Evolutionary conservation across 331 rosid genomes (phyloP), one percentile per base, ranked within the genome.

Genomic region (Malus hybrid): DNA sequence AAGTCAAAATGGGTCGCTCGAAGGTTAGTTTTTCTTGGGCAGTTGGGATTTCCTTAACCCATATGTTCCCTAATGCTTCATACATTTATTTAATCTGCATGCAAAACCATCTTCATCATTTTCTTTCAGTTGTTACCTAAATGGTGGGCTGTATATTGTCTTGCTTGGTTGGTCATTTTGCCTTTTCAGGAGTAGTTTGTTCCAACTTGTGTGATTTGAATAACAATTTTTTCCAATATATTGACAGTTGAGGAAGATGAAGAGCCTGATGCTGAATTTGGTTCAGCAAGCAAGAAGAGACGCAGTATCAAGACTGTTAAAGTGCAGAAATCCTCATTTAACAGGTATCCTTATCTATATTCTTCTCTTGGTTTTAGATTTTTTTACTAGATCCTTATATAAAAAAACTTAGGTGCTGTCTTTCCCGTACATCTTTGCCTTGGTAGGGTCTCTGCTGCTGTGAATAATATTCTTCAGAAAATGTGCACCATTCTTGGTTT

Each of bases 401-500:
- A 50, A 65, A 65, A 31, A 5, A 69, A 54, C 71, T 74, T 79
- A 72, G 76, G 72, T 76, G 72, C 59, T 79, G 64, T 62, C 77
- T 71, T 29, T 44, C 68, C 15, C 65, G 13, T 67, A 39, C 57
- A 59, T 83, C 65, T 50, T 71, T 75, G 29, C 66, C 56, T 86
- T 84, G 70, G 78, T 76, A 95, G 99, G 97, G 88, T 88, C 73
- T 86, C 99, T 70, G 81, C 83, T 80, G 87, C 89, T 81, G 96
- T 88, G 81, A 89, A 89, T 86, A 84, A 88, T 69, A 89, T 90
- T 82, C 97, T 95, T 83, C 99, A 95, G 87, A 95, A 95, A 85
- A 79, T 90, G 91, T 95, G 99, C 88, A 89, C 99, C 70, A 83
- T 95, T 83, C 86, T 95, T 72, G 97, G 93, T 72, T 82, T 95